Evolutionary conservation across 176 grass and related monocot species (phyloP), one percentile per base, ranked within the genome.

Genomic region (Puccinellia tenuiflora): DNA sequence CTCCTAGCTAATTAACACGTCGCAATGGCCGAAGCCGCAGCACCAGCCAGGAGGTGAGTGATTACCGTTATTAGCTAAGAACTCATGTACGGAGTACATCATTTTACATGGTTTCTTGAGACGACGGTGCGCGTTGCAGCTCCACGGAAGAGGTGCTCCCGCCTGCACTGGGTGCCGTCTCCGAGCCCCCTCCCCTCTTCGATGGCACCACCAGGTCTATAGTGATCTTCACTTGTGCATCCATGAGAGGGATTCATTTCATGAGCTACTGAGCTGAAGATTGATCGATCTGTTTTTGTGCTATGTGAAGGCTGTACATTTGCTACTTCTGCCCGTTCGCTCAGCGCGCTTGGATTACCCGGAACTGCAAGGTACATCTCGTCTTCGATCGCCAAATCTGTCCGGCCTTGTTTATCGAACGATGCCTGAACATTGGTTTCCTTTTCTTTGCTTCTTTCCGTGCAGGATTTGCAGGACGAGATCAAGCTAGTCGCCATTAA

Each of bases 321-420:
- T 59, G 76, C 40, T 97, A 94, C 75, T 37, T 84, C 76, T 94
- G 94, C 73, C 91, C 94, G 34, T 97, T 76, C 59, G 91, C 91
- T 1, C 94, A 90, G 85, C 91, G 94, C 11, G 78, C 87, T 16
- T 97, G 94, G 91, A 75, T 94, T 14, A 29, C 85, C 45, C 84
- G 91, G 78, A 94, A 97, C 76, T 86, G 73, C 73, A 94, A 97
- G 91, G 94, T 97, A 76, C 38, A 14, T 5, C 45, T 24, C 17
- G 22, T 13, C 67, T 70, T 10, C 16, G 1, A 35, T 73, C 37
- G 21, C 35, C 1, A 0, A 68, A 70, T 12, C n/a, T 14, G 13
- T 30, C 59, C n/a, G n/a, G n/a, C n/a, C 26, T 43, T 45, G 39
- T 25, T 42, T 71, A 37, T 2, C 62, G 12, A 70, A 43, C 5